phyloP scores from a whole-genome alignment of 192 early-diverging fungal species.

The Coemansia pectinata region DNA sequence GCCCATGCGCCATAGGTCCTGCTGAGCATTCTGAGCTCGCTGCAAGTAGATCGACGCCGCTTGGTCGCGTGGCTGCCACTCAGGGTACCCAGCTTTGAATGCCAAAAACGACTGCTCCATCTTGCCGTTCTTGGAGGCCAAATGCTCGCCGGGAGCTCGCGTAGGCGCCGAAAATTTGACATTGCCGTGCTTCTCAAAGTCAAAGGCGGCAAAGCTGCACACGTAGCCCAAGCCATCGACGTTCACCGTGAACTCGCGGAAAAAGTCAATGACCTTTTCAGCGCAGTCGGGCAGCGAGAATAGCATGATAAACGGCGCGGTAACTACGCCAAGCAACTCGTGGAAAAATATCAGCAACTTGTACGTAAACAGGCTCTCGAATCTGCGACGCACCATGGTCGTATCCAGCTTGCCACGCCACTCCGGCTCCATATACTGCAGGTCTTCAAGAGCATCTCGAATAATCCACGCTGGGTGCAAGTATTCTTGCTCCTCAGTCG shows the following conservation, averaged over 20 bases:
- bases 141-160: conserved; percentile 58
- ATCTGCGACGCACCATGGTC: conserved; percentile 77
- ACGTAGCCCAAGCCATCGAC: conserved; percentile 91
- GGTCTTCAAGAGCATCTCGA: conserved; percentile 75
- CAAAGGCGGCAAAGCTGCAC: conserved; percentile 96
- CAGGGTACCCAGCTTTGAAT: conserved; percentile 93
- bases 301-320: conserved; percentile 84
- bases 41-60: conserved; percentile 80
- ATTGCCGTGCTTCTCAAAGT: conserved; percentile 90
- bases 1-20: conserved; percentile 49
- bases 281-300: conserved; percentile 72
- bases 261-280: conserved; percentile 87
- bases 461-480: conserved; percentile 84
- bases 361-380: conserved; percentile 76
- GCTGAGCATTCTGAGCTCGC: conserved; percentile 54
- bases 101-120: conserved; percentile 98
- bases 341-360: conserved; percentile 77
- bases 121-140: conserved; percentile 85
- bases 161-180: conserved; percentile 79
- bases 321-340: conserved; percentile 78
- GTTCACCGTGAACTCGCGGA: conserved; percentile 92
- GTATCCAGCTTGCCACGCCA: conserved; percentile 87
- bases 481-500: conserved; percentile 74
- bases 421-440: conserved; percentile 85
- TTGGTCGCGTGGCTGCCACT: conserved; percentile 85